Conservation (phyloP, 164 flowering plant genomes). For the Magnolia officinalis region DNA sequence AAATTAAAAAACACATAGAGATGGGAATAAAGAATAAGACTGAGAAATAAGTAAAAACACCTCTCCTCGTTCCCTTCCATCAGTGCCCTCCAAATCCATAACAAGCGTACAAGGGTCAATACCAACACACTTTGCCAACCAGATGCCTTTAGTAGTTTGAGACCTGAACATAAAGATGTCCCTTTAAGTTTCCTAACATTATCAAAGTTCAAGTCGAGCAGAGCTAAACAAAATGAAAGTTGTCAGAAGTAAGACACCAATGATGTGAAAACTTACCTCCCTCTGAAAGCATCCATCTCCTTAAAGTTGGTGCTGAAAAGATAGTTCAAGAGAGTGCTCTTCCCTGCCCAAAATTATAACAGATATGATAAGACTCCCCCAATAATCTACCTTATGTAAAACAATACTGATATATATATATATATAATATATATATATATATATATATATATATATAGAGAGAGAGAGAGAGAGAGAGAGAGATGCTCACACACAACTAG, state of each 20-base stretch:
- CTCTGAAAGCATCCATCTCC: constrained; percentile 96
- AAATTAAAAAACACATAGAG: not conserved
- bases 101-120: constrained; percentile 89
- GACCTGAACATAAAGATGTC: constrained; percentile 44
- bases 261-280: constrained; percentile 50
- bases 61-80: constrained; percentile 99
- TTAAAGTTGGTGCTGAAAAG: constrained; percentile 80
- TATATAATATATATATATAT: no score
- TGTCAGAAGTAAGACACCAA: not conserved
- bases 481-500: no score
- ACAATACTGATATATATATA: no score
- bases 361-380: not conserved
- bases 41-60: constrained; percentile 24
- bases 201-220: not conserved
- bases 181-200: not conserved
- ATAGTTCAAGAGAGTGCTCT: constrained; percentile 86
- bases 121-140: constrained; percentile 83
- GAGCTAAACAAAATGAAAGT: not conserved
- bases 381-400: no score
- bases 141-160: constrained; percentile 95
- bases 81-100: constrained; percentile 98
- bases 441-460: no score
- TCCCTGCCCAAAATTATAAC: constrained; percentile 45
- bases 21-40: not conserved
- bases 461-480: no score